phyloP scores from a whole-genome alignment of 371 early-diverging fungal genomes.

The Mucor lusitanicus region DNA sequence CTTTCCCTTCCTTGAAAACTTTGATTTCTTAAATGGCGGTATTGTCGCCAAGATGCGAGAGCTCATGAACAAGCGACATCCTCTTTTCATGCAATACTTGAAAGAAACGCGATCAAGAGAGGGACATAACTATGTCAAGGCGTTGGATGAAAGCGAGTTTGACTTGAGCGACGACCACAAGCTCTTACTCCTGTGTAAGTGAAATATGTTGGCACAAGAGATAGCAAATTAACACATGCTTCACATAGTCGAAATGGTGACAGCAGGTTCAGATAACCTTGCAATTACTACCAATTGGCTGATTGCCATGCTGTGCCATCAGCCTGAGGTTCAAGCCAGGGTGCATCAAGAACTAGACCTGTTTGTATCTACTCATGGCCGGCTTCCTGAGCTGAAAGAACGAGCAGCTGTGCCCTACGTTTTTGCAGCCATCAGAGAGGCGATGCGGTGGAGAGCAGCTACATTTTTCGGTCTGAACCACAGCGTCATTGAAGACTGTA shows the following conservation, averaged over 20 bases:
- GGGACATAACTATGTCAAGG: slow-evolving; percentile 1
- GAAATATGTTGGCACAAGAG: neutral
- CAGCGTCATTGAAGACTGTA: slow-evolving; percentile 29
- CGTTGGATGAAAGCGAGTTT: neutral
- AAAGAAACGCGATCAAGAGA: neutral
- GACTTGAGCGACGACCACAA: neutral
- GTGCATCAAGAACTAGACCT: slow-evolving; percentile 11
- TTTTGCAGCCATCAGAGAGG: slow-evolving; percentile 29
- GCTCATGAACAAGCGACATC: neutral
- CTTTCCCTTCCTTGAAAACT: neutral
- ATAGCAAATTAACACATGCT: neutral
- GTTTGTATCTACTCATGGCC: slow-evolving; percentile 14
- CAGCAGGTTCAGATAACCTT: slow-evolving; percentile 18
- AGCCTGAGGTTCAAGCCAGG: slow-evolving; percentile 20
- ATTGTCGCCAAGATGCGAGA: neutral
- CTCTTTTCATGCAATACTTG: neutral
- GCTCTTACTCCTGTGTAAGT: slow-evolving; percentile 5
- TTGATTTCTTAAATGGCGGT: neutral
- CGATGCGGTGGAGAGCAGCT: slow-evolving; percentile 24
- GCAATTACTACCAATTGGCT: slow-evolving; percentile 8
- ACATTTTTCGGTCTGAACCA: slow-evolving; percentile 31
- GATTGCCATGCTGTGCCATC: slow-evolving; percentile 12
- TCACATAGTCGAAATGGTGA: slow-evolving; percentile 8
- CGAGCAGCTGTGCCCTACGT: slow-evolving; percentile 18
- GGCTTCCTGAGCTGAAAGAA: slow-evolving; percentile 16